Evolutionary conservation across 257 asterid species (phyloP).

Genomic region (Jasminum sambac): DNA sequence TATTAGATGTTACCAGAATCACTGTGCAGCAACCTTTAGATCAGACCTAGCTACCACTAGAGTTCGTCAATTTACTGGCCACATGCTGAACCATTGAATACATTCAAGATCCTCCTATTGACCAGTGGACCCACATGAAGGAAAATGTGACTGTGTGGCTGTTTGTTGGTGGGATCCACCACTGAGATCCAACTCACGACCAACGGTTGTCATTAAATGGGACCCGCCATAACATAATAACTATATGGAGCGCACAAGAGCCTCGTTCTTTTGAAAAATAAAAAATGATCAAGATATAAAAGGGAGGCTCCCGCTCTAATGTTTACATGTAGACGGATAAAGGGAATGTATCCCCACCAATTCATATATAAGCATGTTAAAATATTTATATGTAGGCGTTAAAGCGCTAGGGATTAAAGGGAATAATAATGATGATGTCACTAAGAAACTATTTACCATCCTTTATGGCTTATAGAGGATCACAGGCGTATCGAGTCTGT

Average conservation of each 20-base stretch:
- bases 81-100: too few relatives aligned
- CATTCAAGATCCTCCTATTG: background rate
- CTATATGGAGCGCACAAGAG: slow-evolving; percentile 9
- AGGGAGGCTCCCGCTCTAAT: too few relatives aligned
- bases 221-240: slow-evolving; percentile 28
- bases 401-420: too few relatives aligned
- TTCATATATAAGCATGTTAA: too few relatives aligned
- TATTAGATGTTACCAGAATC: too few relatives aligned
- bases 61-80: too few relatives aligned
- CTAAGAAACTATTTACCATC: slow-evolving; percentile 9
- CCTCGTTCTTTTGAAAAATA: slow-evolving; percentile 30
- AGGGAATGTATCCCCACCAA: too few relatives aligned
- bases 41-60: too few relatives aligned
- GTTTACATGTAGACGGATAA: too few relatives aligned
- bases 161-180: slow-evolving; percentile 32
- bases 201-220: slow-evolving; percentile 48
- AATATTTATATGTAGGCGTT: too few relatives aligned
- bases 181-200: slow-evolving; percentile 38
- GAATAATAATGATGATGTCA: background rate
- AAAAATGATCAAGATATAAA: slow-evolving; percentile 26
- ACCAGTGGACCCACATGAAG: slow-evolving; percentile 34
- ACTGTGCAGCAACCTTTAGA: too few relatives aligned
- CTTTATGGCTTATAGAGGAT: slow-evolving; percentile 4
- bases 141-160: slow-evolving; percentile 29
- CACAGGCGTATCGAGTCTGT: background rate